Conservation (phyloP, 108 stramenopile genomes). For the Asterionellopsis glacialis region DNA sequence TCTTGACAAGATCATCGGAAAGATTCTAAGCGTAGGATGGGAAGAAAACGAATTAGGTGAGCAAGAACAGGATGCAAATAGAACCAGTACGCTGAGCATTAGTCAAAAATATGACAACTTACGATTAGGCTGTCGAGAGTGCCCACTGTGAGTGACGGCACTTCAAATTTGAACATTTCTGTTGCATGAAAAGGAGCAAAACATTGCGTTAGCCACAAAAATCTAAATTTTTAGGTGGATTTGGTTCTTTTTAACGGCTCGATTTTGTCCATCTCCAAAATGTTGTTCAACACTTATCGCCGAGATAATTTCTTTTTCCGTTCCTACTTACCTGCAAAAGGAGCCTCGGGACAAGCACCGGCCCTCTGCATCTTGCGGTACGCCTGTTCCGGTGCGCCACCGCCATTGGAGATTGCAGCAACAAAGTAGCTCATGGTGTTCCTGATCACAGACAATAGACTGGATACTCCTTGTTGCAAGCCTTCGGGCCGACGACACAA, state of each 20-base stretch:
- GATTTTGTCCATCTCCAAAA: no score
- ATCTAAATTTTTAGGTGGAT: not conserved
- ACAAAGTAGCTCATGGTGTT: slow-evolving; percentile 71
- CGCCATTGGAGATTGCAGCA: slow-evolving; percentile 76
- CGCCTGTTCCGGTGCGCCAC: slow-evolving; percentile 80
- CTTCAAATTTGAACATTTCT: slow-evolving; percentile 93
- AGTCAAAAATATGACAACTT: slow-evolving; percentile 1
- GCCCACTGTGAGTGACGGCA: slow-evolving; percentile 90
- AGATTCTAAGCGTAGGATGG: slow-evolving; percentile 27
- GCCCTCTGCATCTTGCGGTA: slow-evolving; percentile 88
- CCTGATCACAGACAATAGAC: no score
- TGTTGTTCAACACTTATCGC: no score
- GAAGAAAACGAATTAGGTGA: slow-evolving; percentile 1
- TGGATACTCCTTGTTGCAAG: no score
- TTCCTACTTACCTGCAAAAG: slow-evolving; percentile 53
- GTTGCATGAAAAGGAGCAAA: not conserved
- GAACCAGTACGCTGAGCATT: not conserved
- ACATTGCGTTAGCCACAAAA: not conserved
- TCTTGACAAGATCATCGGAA: slow-evolving; percentile 84
- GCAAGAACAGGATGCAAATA: slow-evolving; percentile 2
- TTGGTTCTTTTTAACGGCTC: no score
- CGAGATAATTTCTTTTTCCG: no score
- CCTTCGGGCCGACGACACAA: no score
- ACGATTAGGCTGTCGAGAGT: slow-evolving; percentile 88
- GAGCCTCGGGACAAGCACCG: slow-evolving; percentile 78